These are phyloP conservation scores for Inga oerstediana DNA, from an alignment of 306 rosid genomes.

Conservation along the genomic window DNA sequence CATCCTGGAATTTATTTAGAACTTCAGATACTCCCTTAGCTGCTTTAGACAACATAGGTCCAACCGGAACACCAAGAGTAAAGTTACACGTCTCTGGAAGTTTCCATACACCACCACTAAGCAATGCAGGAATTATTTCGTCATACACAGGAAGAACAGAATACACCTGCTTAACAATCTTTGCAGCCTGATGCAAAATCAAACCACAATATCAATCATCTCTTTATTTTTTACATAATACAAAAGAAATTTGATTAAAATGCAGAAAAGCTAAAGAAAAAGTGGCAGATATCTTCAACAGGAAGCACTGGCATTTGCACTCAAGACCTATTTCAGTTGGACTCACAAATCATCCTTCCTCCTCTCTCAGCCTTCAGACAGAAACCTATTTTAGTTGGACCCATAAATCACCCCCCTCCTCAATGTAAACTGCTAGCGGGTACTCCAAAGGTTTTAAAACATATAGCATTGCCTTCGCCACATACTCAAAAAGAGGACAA, in stretches of 20 bases:
- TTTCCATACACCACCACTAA: conserved; percentile 73
- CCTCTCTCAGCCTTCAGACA: too few relatives aligned
- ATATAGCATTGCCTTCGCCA: too few relatives aligned
- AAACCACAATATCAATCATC: conserved; percentile 29
- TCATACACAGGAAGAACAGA: conserved; percentile 84
- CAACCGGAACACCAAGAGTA: conserved; percentile 84
- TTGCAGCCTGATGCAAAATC: conserved; percentile 69
- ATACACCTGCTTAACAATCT: conserved; percentile 83
- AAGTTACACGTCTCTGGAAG: conserved; percentile 73
- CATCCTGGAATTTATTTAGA: conserved; percentile 73
- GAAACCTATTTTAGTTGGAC: too few relatives aligned
- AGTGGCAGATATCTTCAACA: neutral
- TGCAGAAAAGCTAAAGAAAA: conserved; percentile 16
- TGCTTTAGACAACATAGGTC: conserved; percentile 92
- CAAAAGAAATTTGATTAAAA: neutral
- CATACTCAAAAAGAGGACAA: neutral
- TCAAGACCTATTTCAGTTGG: neutral
- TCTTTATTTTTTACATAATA: neutral
- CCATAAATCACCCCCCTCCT: too few relatives aligned
- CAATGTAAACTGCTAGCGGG: too few relatives aligned
- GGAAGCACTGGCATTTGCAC: neutral
- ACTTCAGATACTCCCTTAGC: conserved; percentile 79
- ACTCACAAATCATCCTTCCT: too few relatives aligned
- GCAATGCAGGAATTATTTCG: conserved; percentile 74
- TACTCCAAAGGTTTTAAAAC: too few relatives aligned